These are phyloP conservation scores for Nothophoma quercina DNA, from an alignment of 2,329 filamentous ascomycete genomes.

Conservation along the genomic window DNA sequence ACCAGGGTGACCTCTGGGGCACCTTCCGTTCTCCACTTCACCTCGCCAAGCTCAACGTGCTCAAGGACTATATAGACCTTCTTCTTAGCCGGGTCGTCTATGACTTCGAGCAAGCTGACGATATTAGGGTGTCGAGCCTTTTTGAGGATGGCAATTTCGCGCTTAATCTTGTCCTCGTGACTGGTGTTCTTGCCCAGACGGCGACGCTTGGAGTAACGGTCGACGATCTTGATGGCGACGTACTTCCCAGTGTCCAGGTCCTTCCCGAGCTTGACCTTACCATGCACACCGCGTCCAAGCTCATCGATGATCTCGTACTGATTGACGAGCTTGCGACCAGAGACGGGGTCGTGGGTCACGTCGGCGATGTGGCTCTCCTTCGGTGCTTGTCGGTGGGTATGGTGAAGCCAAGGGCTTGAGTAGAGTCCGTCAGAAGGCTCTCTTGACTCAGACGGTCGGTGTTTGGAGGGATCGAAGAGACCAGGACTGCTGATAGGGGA, in stretches of 20 bases:
- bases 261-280: constrained; percentile 94
- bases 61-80: constrained; percentile 99
- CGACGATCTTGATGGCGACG: constrained; percentile 98
- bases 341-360: constrained; percentile 86
- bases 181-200: constrained; percentile 80
- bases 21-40: constrained; percentile 91
- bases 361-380: constrained; percentile 83
- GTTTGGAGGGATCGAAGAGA: constrained; percentile 53
- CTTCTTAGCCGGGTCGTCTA: constrained; percentile 93
- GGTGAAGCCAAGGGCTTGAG: constrained; percentile 59
- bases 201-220: constrained; percentile 90
- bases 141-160: constrained; percentile 96
- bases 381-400: constrained; percentile 57
- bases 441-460: constrained; percentile 40
- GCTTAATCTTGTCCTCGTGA: constrained; percentile 83
- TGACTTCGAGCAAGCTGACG: constrained; percentile 93
- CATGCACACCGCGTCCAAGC: constrained; percentile 93
- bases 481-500: constrained; percentile 58
- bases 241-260: constrained; percentile 77
- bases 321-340: constrained; percentile 95
- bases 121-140: constrained; percentile 98
- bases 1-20: constrained; percentile 81
- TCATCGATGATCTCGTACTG: constrained; percentile 98
- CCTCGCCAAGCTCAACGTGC: constrained; percentile 91
- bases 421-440: constrained; percentile 52